Evolutionary conservation across 305 asterid species (phyloP).

Genomic region (Fraxinus sp.): DNA sequence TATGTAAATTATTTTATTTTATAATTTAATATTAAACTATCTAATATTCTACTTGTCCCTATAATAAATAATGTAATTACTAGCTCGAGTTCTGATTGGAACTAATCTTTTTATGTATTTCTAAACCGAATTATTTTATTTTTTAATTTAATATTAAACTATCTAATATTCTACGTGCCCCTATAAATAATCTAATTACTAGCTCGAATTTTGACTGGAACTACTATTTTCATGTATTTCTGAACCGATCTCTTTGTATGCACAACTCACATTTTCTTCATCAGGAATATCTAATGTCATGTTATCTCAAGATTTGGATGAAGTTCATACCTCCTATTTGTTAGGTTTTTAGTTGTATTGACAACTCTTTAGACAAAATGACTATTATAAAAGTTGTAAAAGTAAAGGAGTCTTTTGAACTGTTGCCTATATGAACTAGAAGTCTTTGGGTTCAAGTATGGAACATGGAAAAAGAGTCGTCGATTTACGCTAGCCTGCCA

Average conservation of each 20-base stretch:
- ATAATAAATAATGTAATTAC: neutral
- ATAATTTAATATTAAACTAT: neutral
- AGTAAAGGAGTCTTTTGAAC: too few species aligned
- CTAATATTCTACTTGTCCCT: neutral
- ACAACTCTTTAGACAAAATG: too few species aligned
- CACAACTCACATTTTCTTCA: neutral
- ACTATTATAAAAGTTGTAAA: too few species aligned
- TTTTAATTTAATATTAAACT: neutral
- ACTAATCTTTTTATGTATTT: neutral
- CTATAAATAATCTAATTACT: neutral
- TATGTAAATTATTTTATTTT: neutral
- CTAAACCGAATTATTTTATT: too few species aligned
- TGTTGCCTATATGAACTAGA: too few species aligned
- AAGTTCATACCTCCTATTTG: neutral
- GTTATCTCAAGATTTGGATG: neutral
- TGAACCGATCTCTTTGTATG: neutral
- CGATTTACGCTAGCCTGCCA: too few species aligned
- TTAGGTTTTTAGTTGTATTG: too few species aligned
- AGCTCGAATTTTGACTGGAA: neutral
- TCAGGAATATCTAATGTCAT: neutral
- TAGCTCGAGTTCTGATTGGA: neutral
- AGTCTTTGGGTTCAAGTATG: too few species aligned
- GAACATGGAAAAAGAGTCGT: too few species aligned
- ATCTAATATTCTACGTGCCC: neutral
- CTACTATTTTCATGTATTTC: neutral